Conservation (phyloP, 129 eudicot species). For the Chrysanthemum lavandulifolium region DNA sequence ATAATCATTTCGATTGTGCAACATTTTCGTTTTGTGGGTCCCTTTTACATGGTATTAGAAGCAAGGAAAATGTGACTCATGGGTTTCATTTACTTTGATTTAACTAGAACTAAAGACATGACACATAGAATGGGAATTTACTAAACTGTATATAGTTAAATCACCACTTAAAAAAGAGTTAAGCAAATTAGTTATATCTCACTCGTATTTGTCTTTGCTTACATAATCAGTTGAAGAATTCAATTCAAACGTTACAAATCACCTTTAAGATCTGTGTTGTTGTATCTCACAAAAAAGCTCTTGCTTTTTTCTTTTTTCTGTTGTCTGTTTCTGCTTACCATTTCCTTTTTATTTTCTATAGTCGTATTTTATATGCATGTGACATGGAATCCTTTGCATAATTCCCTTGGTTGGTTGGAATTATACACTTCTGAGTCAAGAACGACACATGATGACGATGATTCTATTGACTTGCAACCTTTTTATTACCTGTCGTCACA, state of each 20-base stretch:
- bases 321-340: slow-evolving; percentile 21
- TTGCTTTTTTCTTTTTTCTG: slow-evolving; percentile 17
- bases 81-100: slow-evolving; percentile 3
- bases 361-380: slow-evolving; percentile 15
- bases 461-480: slow-evolving; percentile 25
- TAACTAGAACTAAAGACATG: slow-evolving; percentile 4
- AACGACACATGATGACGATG: slow-evolving; percentile 39
- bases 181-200: background rate
- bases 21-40: background rate
- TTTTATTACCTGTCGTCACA: slow-evolving; percentile 23
- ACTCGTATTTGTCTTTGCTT: slow-evolving; percentile 22
- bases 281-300: slow-evolving; percentile 22
- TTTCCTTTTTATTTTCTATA: slow-evolving; percentile 12
- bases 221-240: slow-evolving; percentile 28
- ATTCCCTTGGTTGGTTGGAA: slow-evolving; percentile 24
- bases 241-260: slow-evolving; percentile 24
- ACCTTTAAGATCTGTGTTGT: slow-evolving; percentile 14
- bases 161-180: background rate
- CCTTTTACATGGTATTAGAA: background rate
- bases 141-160: slow-evolving; percentile 9
- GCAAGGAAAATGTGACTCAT: background rate
- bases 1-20: slow-evolving; percentile 1
- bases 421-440: slow-evolving; percentile 39
- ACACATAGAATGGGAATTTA: slow-evolving; percentile 2
- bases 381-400: slow-evolving; percentile 34